Percentiles rank a stretch among this genome's conserved stretches.
Conservation (phyloP, 768 basidiomycete species). For the Panaeolus cyanescens region DNA sequence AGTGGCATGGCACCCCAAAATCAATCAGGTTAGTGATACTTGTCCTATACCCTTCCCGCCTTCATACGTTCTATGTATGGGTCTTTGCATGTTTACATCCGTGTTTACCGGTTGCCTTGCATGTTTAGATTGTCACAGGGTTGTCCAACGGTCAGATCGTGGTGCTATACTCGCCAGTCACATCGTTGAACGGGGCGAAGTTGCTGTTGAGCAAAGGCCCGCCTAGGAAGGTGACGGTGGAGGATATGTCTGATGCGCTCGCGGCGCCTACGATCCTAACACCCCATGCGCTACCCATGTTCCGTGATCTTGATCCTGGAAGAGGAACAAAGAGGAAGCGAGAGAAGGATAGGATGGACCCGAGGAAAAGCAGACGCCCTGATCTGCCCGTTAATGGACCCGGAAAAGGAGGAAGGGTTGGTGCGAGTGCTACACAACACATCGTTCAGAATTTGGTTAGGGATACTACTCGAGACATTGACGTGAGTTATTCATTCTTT, state of each 20-base stretch:
- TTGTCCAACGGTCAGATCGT: conserved; percentile 86
- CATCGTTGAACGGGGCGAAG: conserved; percentile 92
- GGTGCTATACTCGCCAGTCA: conserved; percentile 89
- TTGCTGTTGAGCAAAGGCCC: conserved; percentile 87
- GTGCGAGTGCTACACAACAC: conserved; percentile 96
- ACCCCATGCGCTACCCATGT: conserved; percentile 91
- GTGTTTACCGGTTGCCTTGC: conserved; percentile 16
- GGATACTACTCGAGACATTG: conserved; percentile 89
- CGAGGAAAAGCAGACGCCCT: conserved; percentile 89
- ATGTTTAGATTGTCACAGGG: conserved; percentile 77
- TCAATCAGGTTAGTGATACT: conserved; percentile 80
- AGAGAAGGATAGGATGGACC: conserved; percentile 87
- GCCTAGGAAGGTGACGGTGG: conserved; percentile 76
- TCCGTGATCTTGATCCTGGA: conserved; percentile 77
- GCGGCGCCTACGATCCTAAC: conserved; percentile 88
- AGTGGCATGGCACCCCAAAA: conserved; percentile 94
- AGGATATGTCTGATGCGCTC: conserved; percentile 87
- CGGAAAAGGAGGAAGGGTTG: conserved; percentile 91
- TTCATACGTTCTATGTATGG: conserved; percentile 10
- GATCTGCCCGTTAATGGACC: conserved; percentile 93
- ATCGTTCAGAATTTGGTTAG: conserved; percentile 93
- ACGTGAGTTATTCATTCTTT: conserved; percentile 66
- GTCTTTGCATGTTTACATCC: conserved; percentile 17
- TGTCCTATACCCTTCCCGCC: conserved; percentile 11
- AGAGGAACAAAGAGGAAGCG: conserved; percentile 83